Percentiles rank a stretch among this genome's conserved stretches.
Conservation (phyloP, 306 rosid species). For the Elaeagnus macrophylla region DNA sequence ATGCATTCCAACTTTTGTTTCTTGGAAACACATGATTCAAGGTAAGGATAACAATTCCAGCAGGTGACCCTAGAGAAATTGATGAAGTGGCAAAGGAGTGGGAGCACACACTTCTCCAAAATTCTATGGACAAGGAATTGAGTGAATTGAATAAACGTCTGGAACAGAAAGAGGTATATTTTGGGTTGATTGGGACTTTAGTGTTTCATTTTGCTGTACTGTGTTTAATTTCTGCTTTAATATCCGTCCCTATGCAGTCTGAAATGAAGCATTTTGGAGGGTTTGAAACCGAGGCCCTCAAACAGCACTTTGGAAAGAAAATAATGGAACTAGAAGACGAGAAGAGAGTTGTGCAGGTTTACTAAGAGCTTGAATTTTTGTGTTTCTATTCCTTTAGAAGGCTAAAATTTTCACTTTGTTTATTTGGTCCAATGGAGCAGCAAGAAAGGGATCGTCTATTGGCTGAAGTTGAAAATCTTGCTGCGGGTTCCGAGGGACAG, state of each 20-base stretch:
- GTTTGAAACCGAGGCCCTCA: constrained; percentile 65
- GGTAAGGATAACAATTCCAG: constrained; percentile 21
- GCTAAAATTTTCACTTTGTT: constrained; percentile 16
- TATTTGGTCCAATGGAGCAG: constrained; percentile 42
- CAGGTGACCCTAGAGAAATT: constrained; percentile 79
- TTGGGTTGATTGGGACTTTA: neutral
- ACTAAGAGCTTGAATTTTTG: constrained; percentile 16
- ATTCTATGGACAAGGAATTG: constrained; percentile 93
- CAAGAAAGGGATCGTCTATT: constrained; percentile 86
- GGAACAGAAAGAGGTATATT: constrained; percentile 86
- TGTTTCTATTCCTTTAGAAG: constrained; percentile 16
- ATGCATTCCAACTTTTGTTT: constrained; percentile 4
- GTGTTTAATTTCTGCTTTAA: constrained; percentile 8
- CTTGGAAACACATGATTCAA: constrained; percentile 14
- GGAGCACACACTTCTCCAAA: constrained; percentile 97
- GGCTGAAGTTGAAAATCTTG: constrained; percentile 95
- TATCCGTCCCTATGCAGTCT: constrained; percentile 35
- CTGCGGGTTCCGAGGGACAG: constrained; percentile 91
- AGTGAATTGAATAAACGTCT: constrained; percentile 87
- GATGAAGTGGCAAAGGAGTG: constrained; percentile 90
- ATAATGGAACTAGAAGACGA: constrained; percentile 89
- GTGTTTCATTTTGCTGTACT: constrained; percentile 7
- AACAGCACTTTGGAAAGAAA: constrained; percentile 97
- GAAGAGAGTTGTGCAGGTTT: constrained; percentile 86
- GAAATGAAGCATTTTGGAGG: constrained; percentile 93